Evolutionary conservation across 345 rosid genomes (phyloP).

Genomic region (Psidium friedrichsthalianum): DNA sequence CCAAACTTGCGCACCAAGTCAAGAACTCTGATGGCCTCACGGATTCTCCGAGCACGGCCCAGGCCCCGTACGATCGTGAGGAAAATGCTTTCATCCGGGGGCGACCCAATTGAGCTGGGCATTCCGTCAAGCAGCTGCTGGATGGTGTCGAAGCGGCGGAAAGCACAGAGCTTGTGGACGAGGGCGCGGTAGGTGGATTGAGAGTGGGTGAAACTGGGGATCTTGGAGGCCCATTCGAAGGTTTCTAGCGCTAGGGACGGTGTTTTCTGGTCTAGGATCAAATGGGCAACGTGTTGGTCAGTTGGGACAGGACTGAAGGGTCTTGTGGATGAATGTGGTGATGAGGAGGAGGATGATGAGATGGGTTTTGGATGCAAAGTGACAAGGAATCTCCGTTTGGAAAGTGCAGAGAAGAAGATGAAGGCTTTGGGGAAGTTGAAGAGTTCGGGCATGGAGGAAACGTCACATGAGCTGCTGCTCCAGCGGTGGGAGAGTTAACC

Average conservation of each 20-base stretch:
- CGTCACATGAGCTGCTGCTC: not conserved
- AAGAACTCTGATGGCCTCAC: constrained; percentile 36
- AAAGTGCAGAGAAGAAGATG: not conserved
- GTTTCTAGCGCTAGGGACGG: constrained; percentile 50
- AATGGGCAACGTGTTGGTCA: constrained; percentile 45
- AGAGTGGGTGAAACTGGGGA: constrained; percentile 59
- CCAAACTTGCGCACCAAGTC: constrained; percentile 42
- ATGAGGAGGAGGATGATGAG: constrained; percentile 4
- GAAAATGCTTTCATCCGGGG: constrained; percentile 61
- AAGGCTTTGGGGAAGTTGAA: not conserved
- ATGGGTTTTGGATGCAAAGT: constrained; percentile 3
- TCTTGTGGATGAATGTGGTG: constrained; percentile 10
- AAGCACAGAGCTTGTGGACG: constrained; percentile 39
- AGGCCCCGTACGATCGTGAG: constrained; percentile 58
- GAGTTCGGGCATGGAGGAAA: not conserved
- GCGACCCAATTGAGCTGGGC: constrained; percentile 44
- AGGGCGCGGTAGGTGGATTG: constrained; percentile 78
- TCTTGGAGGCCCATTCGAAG: constrained; percentile 61
- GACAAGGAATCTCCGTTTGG: not conserved
- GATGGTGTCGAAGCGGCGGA: constrained; percentile 52
- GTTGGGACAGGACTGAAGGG: constrained; percentile 21
- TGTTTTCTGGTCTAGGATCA: constrained; percentile 69
- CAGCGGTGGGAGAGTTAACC: not conserved
- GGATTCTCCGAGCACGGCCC: constrained; percentile 48
- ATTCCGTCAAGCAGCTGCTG: constrained; percentile 86